phyloP scores from a whole-genome alignment of 2,329 filamentous ascomycete species.

The Aspergillus candidus region DNA sequence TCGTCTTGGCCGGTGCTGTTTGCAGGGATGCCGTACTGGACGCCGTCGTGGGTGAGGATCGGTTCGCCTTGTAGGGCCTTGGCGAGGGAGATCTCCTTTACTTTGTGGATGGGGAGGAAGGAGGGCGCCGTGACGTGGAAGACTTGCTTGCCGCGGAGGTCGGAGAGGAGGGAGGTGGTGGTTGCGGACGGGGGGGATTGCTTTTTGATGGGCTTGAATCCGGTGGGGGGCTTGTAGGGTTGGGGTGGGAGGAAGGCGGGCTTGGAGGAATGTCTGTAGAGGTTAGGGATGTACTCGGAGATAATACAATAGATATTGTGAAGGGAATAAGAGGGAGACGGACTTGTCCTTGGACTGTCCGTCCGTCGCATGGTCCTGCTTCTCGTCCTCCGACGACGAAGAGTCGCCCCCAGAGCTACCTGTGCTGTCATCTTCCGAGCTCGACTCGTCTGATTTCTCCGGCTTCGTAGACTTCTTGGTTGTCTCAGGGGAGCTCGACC shows the following conservation, averaged over 20 bases:
- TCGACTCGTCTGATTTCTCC: slow-evolving; percentile 10
- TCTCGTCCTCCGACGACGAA: slow-evolving; percentile 13
- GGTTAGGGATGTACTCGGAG: background rate
- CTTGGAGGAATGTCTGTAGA: slow-evolving; percentile 6
- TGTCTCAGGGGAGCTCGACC: slow-evolving; percentile 22
- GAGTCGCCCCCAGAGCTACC: background rate
- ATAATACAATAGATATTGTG: background rate
- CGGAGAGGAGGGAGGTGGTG: slow-evolving; percentile 30
- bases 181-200: slow-evolving; percentile 26
- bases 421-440: slow-evolving; percentile 15
- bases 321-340: too few species aligned
- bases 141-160: slow-evolving; percentile 41
- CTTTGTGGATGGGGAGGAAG: slow-evolving; percentile 38
- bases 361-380: slow-evolving; percentile 2
- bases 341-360: too few species aligned
- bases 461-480: slow-evolving; percentile 15
- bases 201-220: slow-evolving; percentile 36
- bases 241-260: slow-evolving; percentile 24
- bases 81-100: slow-evolving; percentile 41
- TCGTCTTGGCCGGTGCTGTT: slow-evolving; percentile 27
- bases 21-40: slow-evolving; percentile 36
- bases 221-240: slow-evolving; percentile 38
- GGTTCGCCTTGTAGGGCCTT: slow-evolving; percentile 37
- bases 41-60: slow-evolving; percentile 38
- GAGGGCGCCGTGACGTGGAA: slow-evolving; percentile 45